phyloP scores from a whole-genome alignment of 768 basidiomycete species.

The Russula virescens region DNA sequence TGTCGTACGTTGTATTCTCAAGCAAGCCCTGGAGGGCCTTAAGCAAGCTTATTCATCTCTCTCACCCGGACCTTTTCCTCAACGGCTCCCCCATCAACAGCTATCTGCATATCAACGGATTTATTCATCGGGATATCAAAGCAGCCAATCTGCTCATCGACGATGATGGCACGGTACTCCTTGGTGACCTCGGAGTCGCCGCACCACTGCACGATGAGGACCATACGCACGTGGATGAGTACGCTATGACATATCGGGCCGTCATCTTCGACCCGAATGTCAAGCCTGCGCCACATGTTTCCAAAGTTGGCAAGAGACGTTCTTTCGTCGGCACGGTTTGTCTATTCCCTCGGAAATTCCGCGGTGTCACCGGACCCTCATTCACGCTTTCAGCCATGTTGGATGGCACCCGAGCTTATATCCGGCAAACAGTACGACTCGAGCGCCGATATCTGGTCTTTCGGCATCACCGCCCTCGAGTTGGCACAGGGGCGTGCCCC shows the following conservation, averaged over 20 bases:
- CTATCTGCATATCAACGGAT: slow-evolving; percentile 84
- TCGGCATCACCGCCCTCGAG: slow-evolving; percentile 93
- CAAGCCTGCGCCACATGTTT: slow-evolving; percentile 27
- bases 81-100: slow-evolving; percentile 32
- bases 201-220: slow-evolving; percentile 71
- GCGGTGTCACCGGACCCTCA: not conserved
- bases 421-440: slow-evolving; percentile 79
- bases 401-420: slow-evolving; percentile 97
- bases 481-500: slow-evolving; percentile 84
- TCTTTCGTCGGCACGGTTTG: slow-evolving; percentile 89
- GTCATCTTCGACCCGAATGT: slow-evolving; percentile 32
- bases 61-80: slow-evolving; percentile 19
- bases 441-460: slow-evolving; percentile 92
- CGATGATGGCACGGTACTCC: slow-evolving; percentile 81
- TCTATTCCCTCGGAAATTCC: slow-evolving; percentile 6
- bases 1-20: slow-evolving; percentile 76
- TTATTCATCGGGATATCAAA: slow-evolving; percentile 92
- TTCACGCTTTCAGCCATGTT: slow-evolving; percentile 58
- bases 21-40: slow-evolving; percentile 82
- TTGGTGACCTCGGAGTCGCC: slow-evolving; percentile 91
- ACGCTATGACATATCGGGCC: slow-evolving; percentile 26
- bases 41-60: slow-evolving; percentile 45
- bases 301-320: slow-evolving; percentile 68
- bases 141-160: slow-evolving; percentile 91
- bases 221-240: slow-evolving; percentile 1